phyloP scores from a whole-genome alignment of 768 basidiomycete genomes.

The Macrocybe gigantea region DNA sequence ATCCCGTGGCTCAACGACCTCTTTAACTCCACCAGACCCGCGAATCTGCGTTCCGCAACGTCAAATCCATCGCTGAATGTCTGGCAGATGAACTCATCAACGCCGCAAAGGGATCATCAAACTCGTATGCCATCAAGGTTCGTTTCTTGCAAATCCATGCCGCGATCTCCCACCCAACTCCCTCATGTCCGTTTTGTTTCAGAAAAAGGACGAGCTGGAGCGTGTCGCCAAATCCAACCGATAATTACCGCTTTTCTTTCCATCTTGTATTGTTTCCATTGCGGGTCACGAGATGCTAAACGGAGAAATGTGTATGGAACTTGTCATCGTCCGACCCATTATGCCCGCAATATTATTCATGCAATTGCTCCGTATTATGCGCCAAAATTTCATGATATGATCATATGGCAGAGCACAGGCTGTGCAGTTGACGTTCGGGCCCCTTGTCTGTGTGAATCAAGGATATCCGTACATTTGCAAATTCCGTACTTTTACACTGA shows the following conservation, averaged over 20 bases:
- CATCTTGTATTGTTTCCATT: conserved; percentile 1
- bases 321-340: background rate
- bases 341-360: too few species aligned
- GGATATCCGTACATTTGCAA: too few species aligned
- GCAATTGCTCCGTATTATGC: too few species aligned
- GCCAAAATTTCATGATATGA: too few species aligned
- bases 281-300: conserved; percentile 9
- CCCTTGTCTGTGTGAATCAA: too few species aligned
- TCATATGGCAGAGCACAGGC: too few species aligned
- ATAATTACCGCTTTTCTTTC: conserved; percentile 45
- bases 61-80: conserved; percentile 98
- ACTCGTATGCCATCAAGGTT: conserved; percentile 99
- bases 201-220: conserved; percentile 99
- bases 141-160: conserved; percentile 9
- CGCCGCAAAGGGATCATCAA: conserved; percentile 99
- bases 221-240: conserved; percentile 99
- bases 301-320: conserved; percentile 7
- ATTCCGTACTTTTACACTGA: too few species aligned
- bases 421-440: too few species aligned
- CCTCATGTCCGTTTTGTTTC: conserved; percentile 10
- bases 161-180: background rate
- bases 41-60: conserved; percentile 99
- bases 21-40: conserved; percentile 60
- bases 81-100: conserved; percentile 99
- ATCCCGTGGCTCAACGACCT: background rate